These are phyloP conservation scores for Phanerodontia chrysosporium DNA, from an alignment of 768 basidiomycete genomes.

Conservation along the genomic window DNA sequence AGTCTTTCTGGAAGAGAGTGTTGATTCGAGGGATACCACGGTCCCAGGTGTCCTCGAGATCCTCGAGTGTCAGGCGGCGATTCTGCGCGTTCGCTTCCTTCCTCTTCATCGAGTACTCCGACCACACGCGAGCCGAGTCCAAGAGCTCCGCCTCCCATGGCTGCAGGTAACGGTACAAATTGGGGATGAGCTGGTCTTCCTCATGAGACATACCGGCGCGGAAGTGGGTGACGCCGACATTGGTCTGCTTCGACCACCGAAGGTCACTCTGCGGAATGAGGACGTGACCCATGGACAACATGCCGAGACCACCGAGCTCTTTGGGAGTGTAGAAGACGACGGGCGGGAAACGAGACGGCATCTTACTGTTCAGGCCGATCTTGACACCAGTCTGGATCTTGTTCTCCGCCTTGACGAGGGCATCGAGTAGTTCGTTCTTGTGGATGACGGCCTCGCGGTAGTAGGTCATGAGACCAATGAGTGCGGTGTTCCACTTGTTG, in stretches of 20 bases:
- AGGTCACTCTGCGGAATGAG: slow-evolving; percentile 97
- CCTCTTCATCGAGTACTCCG: slow-evolving; percentile 98
- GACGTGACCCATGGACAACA: slow-evolving; percentile 99
- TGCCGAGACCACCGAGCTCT: slow-evolving; percentile 96
- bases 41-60: slow-evolving; percentile 98
- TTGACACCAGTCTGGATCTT: slow-evolving; percentile 99
- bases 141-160: slow-evolving; percentile 98
- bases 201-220: slow-evolving; percentile 97
- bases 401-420: slow-evolving; percentile 97
- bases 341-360: slow-evolving; percentile 98
- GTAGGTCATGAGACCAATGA: slow-evolving; percentile 96
- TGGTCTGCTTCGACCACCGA: slow-evolving; percentile 97
- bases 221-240: slow-evolving; percentile 97
- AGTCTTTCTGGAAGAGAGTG: slow-evolving; percentile 97
- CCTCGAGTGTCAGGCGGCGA: slow-evolving; percentile 92
- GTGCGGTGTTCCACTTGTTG: slow-evolving; percentile 95
- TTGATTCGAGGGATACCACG: slow-evolving; percentile 98
- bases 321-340: slow-evolving; percentile 96
- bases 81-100: slow-evolving; percentile 99
- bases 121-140: slow-evolving; percentile 98
- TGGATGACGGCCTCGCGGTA: slow-evolving; percentile 97
- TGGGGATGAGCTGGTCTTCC: slow-evolving; percentile 93
- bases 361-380: slow-evolving; percentile 98
- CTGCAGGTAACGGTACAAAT: slow-evolving; percentile 93
- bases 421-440: slow-evolving; percentile 93